Percentiles rank a stretch among this genome's conserved stretches.
These are phyloP conservation scores for Gnomoniopsis sp. DNA, from an alignment of 2,329 filamentous ascomycete species.

Conservation along the genomic window DNA sequence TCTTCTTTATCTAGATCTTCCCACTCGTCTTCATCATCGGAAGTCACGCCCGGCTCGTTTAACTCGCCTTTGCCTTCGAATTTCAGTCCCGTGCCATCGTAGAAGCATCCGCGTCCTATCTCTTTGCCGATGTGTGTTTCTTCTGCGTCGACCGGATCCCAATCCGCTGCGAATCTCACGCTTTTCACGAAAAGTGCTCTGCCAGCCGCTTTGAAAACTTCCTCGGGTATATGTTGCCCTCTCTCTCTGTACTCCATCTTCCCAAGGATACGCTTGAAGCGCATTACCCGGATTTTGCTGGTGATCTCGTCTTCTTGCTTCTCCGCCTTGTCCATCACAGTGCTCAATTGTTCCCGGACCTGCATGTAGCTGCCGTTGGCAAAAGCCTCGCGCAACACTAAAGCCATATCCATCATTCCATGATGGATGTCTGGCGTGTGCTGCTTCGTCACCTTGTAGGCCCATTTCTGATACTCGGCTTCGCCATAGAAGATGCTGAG, in stretches of 20 bases:
- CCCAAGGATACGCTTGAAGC: not conserved
- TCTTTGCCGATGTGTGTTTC: not conserved
- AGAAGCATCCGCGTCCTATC: not conserved
- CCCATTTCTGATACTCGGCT: not conserved
- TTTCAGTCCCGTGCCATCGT: not conserved
- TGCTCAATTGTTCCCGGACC: not conserved
- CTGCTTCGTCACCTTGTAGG: not conserved
- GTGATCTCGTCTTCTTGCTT: not conserved
- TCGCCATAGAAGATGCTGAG: not conserved
- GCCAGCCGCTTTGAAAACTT: not conserved
- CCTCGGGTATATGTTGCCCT: not conserved
- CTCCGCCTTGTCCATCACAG: not conserved
- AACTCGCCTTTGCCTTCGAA: not conserved
- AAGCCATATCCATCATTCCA: not conserved
- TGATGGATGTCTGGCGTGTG: not conserved
- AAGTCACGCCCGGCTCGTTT: not conserved
- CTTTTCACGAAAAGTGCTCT: not conserved
- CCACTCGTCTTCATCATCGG: not conserved
- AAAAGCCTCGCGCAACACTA: not conserved
- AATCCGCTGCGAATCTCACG: not conserved
- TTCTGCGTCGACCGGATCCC: not conserved
- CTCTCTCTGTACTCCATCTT: not conserved
- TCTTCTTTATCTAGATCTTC: not conserved
- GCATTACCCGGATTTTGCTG: not conserved
- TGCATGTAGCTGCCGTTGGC: not conserved